Evolutionary conservation across 1,284 basidiomycete genomes (phyloP), one percentile per base, ranked within the genome.

Genomic region (Xerocomus amazonicus): DNA sequence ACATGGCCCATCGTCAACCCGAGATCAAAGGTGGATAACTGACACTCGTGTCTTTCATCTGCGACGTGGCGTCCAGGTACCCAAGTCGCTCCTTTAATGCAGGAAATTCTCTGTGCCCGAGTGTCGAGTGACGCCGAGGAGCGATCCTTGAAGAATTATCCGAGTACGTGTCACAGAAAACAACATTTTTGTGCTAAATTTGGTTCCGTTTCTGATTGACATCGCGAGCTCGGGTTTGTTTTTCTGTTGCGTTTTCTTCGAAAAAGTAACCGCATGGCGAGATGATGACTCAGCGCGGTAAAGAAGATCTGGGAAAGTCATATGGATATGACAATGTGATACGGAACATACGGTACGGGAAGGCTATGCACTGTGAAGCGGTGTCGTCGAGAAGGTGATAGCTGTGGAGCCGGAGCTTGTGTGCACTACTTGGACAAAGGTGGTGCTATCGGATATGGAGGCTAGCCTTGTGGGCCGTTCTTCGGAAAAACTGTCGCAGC

Each of bases 321-420:
- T 48, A 54, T 53, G 17, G 3, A 42, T n/a, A 48, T 47, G 17
- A 37, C 28, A 55, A 41, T n/a, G 14, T 38, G 36, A 48, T 28
- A 17, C 14, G 23, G 29, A 31, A 31, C 29, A 10, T 26, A 23
- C 19, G 19, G 19, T 23, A 4, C 8, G 19, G 23, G 29, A 36
- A 51, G 47, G 40, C 49, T 41, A 43, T 56, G 36, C 53, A 34
- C 28, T 14, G 19, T 16, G 16, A 41, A 35, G 57, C 50, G 33
- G 32, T 44, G 37, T 42, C 38, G 56, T 56, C 45, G 56, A 36
- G 56, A 60, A 42, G 56, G 56, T 13, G 56, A 47, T 52, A 27
- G 23, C 26, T 28, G 23, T 36, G 34, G 38, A 40, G 38, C 38
- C 38, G 38, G 38, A 40, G 16, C 38, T 39, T 39, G 10, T n/a